Base-by-base conservation (phyloP, 2,329 filamentous ascomycete genomes). In the Pseudocercospora vitis region DNA sequence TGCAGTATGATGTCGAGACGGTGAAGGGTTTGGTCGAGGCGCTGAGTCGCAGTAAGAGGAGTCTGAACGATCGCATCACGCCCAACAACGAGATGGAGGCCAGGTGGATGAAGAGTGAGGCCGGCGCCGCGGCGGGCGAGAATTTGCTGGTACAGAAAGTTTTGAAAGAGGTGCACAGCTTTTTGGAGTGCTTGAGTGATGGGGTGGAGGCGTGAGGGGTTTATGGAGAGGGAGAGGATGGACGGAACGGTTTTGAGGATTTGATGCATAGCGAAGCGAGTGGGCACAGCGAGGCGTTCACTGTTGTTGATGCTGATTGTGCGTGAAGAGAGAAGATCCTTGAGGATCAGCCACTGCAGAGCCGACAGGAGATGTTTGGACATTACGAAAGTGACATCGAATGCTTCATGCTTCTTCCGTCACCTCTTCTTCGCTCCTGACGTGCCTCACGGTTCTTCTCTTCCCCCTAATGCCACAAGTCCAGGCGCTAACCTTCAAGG, bases 21-120 rank as follows among this genome's bases (percentile, higher is more conserved):
- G 80, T 95, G 42, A 80, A 87, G 60, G 91, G 95, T 68, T 90
- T 94, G 64, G 82, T 95, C 4, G 89, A 95, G 61, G 88, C 88
- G 79, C 74, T 96, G 29, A 80, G 83, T 23, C 85, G 85, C 49
- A 62, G 59, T 28, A 80, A 84, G 53, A 83, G 83, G 60, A 75
- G 86, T 50, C 74, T 96, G 52, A 80, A 86, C 48, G 85, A 89
- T 59, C 79, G 88, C 23, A 81, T 96, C 44, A 77, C 91, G 47
- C 84, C 91, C 0, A 78, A 88, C 16, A 88, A 83, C 23, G 81
- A 86, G 64, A 81, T 86, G 57, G 91, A 96, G 72, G 76, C 81
- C 37, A 85, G 85, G 60, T 85, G 81, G 74, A 67, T 70, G 9
- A 76, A 71, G 56, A 58, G 69, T 46, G 74, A 68, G 2, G 83